Percentiles rank a stretch among this genome's conserved stretches.
Conservation (phyloP, 768 basidiomycete genomes). For the Russula abietina region DNA sequence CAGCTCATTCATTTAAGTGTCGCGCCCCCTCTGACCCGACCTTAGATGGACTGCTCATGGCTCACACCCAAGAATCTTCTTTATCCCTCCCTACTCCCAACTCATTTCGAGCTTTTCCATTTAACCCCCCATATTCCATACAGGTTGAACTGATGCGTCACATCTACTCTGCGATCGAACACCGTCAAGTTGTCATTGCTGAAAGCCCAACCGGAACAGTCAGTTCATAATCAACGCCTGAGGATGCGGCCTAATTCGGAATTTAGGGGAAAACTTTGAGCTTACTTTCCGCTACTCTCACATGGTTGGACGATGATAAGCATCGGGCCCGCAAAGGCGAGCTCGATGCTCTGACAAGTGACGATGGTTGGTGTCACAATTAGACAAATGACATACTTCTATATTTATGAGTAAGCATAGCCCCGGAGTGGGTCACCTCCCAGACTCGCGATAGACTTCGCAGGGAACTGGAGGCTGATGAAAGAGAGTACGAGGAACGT, state of each 20-base stretch:
- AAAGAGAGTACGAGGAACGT: slow-evolving; percentile 56
- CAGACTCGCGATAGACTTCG: slow-evolving; percentile 63
- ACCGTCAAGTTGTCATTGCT: slow-evolving; percentile 69
- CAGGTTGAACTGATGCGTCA: slow-evolving; percentile 86
- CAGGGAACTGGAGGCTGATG: slow-evolving; percentile 61
- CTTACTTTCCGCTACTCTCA: slow-evolving; percentile 66
- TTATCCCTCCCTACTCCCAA: slow-evolving; percentile 53
- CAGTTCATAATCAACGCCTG: slow-evolving; percentile 25
- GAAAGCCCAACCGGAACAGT: slow-evolving; percentile 91
- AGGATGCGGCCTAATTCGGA: neutral
- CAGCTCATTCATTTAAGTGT: neutral
- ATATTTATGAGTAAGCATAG: slow-evolving; percentile 31
- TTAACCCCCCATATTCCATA: slow-evolving; percentile 73
- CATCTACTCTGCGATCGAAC: slow-evolving; percentile 73
- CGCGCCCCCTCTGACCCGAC: neutral
- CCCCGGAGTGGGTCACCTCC: slow-evolving; percentile 68
- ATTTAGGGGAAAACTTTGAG: slow-evolving; percentile 80
- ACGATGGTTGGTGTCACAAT: slow-evolving; percentile 31
- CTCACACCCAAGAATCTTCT: slow-evolving; percentile 1
- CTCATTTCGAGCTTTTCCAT: slow-evolving; percentile 77
- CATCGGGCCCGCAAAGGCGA: slow-evolving; percentile 64
- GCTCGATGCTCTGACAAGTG: slow-evolving; percentile 35
- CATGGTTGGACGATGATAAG: slow-evolving; percentile 69
- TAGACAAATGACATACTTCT: neutral
- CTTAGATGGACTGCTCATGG: neutral